Evolutionary conservation across 2,329 filamentous ascomycete species (phyloP), one percentile per base, ranked within the genome.

Genomic region (Diaporthe sp.): DNA sequence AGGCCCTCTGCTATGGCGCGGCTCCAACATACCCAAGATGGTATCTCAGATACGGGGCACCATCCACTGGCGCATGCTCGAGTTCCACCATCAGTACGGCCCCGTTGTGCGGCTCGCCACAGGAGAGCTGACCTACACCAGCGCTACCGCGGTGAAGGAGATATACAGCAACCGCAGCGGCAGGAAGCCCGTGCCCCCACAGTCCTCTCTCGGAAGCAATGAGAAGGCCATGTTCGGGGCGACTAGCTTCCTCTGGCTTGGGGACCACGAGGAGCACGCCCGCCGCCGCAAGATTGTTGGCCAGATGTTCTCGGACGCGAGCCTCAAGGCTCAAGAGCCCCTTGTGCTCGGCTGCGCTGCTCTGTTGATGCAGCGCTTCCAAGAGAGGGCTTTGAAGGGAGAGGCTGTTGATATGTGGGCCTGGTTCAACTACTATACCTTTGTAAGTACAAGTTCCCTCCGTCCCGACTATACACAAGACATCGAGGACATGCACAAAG

Each of bases 271-370:
- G 51, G 76, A 76, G 19, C 77, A 78, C 53, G 37, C 61, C 6
- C 72, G 77, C 5, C 78, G 79, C 39, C 79, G 80, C 27, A 76
- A 76, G 50, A 71, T 78, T 17, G 70, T 81, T 2, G 61, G 77
- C 10, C 76, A 77, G 25, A 78, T 78, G 39, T 81, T 81, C 72
- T 81, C 80, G 5, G 80, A 80, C 12, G 71, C 77, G 55, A 77
- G 78, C 1, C 68, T 81, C 61, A 76, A 75, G 32, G 77, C 76
- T 6, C 78, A 81, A 42, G 79, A 80, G 65, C 76, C 77, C 51
- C 72, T 79, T 53, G 76, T 81, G 15, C 32, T 56, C 3, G 56
- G 63, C 9, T 77, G 77, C 39, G 72, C 78, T 17, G 55, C 75
- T 35, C 72, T 77, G 27, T 68, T 80, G 39, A 59, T 78, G 19